These are phyloP conservation scores for Macroventuria anomochaeta DNA, from an alignment of 2,329 filamentous ascomycete species.

Conservation along the genomic window DNA sequence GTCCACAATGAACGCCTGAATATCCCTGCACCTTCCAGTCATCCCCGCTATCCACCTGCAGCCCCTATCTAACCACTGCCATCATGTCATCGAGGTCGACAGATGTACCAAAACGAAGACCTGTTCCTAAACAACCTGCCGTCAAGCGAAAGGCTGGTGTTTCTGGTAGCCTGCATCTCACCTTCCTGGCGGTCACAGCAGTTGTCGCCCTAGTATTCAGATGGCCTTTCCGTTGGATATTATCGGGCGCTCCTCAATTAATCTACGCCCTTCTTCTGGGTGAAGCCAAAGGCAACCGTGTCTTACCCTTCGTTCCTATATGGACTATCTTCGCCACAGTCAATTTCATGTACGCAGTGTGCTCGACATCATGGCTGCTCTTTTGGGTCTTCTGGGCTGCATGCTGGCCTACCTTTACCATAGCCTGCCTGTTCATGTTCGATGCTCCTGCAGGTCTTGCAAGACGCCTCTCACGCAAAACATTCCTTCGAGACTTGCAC, in stretches of 20 bases:
- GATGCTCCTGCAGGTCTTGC: conserved; percentile 47
- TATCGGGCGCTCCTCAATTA: conserved; percentile 52
- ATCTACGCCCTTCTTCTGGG: conserved; percentile 48
- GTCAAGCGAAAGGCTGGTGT: conserved; percentile 10
- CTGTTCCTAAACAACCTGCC: conserved; percentile 4
- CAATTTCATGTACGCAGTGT: conserved; percentile 56
- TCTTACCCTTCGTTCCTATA: conserved; percentile 54
- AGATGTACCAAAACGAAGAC: conserved; percentile 5
- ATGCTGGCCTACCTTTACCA: conserved; percentile 53
- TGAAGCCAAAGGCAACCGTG: conserved; percentile 46
- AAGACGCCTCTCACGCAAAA: conserved; percentile 44
- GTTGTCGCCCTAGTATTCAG: conserved; percentile 2
- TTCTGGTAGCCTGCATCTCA: conserved; percentile 4
- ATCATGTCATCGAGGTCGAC: conserved; percentile 9
- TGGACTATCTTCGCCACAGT: conserved; percentile 57
- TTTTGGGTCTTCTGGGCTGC: conserved; percentile 51
- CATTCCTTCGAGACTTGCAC: conserved; percentile 53
- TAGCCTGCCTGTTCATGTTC: conserved; percentile 58
- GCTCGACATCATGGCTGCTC: conserved; percentile 61
- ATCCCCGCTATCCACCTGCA: not conserved
- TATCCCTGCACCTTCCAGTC: not conserved
- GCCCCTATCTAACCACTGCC: not conserved
- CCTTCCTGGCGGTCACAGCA: conserved; percentile 6
- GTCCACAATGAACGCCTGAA: conserved; percentile 10
- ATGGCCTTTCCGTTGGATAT: conserved; percentile 46